Conservation (phyloP, 805 yeast genomes). For the Candida corydali region DNA sequence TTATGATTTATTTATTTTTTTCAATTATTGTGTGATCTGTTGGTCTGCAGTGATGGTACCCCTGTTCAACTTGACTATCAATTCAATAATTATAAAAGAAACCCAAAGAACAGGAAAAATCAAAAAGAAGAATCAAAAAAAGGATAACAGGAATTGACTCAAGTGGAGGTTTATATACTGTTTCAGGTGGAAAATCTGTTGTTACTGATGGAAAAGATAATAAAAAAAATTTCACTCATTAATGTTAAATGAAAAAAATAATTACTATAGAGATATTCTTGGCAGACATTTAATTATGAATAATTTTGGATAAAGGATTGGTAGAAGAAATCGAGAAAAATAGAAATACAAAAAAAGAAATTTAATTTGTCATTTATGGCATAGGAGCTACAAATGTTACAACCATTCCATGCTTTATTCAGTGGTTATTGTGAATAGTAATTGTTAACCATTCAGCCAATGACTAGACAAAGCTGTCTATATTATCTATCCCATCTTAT, state of each 20-base stretch:
- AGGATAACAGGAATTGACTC: constrained; percentile 2
- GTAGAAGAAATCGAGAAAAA: not conserved
- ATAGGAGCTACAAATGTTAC: no score
- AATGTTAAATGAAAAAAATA: no score
- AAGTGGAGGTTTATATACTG: not conserved
- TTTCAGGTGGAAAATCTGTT: not conserved
- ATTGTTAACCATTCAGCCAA: no score
- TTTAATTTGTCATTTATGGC: no score
- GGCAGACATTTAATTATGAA: not conserved
- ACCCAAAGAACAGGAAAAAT: constrained; percentile 3
- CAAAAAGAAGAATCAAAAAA: constrained; percentile 4
- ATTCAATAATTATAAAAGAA: constrained; percentile 3
- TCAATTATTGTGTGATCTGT: not conserved
- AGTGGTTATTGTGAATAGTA: no score
- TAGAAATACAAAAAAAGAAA: constrained; percentile 1
- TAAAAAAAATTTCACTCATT: no score
- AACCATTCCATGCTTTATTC: no score
- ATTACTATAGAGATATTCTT: constrained; percentile 1
- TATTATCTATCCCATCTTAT: not conserved
- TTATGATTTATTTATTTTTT: not conserved
- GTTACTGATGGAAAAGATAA: constrained; percentile 5
- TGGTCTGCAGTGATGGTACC: not conserved
- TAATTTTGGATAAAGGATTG: constrained; percentile 5
- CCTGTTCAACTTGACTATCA: not conserved
- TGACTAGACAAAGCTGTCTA: no score